Base-by-base conservation (phyloP, 495 filamentous ascomycete genomes). In the Pyrenopolyporus hunteri region DNA sequence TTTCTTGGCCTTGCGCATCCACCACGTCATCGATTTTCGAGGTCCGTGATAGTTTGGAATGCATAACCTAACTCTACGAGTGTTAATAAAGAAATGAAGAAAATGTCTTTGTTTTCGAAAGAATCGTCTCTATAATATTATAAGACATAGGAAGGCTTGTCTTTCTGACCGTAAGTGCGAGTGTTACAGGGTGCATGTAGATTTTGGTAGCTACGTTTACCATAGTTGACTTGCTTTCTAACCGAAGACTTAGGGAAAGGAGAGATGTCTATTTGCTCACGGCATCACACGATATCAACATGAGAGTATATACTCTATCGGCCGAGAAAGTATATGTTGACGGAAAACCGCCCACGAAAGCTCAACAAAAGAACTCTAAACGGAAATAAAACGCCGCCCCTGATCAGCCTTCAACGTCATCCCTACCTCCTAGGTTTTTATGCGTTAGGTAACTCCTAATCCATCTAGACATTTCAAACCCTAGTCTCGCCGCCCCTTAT, bases 11-110 rank as follows among this genome's bases (percentile, higher is more conserved):
- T 25, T 32, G 16, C 32, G 39, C 16, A 60, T 50, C 36, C 19
- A 35, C 47, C 19, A 20, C 56, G 46, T 59, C 37, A 58, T 58
- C 25, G 43, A 58, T 11, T 42, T 22, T n/a, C 11, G 20, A 39
- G 7, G 25, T 37, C n/a, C 32, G 19, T 13, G 19, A 28, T 11
- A 16, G 14, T 33, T 17, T 8, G 20, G 3, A n/a, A n/a, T n/a
- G n/a, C n/a, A n/a, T n/a, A n/a, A n/a, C n/a, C n/a, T n/a, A n/a
- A n/a, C n/a, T n/a, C n/a, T n/a, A n/a, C n/a, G n/a, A n/a, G n/a
- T n/a, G n/a, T n/a, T n/a, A n/a, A n/a, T n/a, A n/a, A n/a, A n/a
- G n/a, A n/a, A n/a, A n/a, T n/a, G n/a, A n/a, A n/a, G n/a, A n/a
- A n/a, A n/a, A n/a, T n/a, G n/a, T n/a, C n/a, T n/a, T n/a, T n/a